These are phyloP conservation scores for Naganishia antarctica DNA, from an alignment of 768 basidiomycete species.

Conservation along the genomic window DNA sequence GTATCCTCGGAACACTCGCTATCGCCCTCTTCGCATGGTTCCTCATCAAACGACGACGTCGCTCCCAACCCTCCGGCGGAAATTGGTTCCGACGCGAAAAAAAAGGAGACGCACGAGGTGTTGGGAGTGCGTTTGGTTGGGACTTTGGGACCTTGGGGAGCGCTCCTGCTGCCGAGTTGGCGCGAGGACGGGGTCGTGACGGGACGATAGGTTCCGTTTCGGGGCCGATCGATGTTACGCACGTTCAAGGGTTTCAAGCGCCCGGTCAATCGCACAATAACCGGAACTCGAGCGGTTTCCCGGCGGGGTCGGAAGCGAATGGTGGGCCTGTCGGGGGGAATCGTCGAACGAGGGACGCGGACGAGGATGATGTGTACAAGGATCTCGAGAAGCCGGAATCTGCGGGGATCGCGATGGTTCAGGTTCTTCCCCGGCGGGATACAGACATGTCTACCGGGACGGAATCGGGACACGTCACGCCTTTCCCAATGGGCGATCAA, in stretches of 20 bases:
- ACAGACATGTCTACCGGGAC: background rate
- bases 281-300: too few relatives aligned
- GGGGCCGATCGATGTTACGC: constrained; percentile 3
- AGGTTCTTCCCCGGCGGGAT: constrained; percentile 1
- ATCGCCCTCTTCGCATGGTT: background rate
- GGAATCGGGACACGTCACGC: constrained; percentile 2
- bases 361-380: background rate
- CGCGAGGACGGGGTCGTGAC: background rate
- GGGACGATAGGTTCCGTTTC: background rate
- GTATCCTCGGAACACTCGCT: background rate
- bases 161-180: too few relatives aligned
- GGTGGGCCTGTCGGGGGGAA: background rate
- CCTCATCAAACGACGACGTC: background rate
- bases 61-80: background rate
- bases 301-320: background rate
- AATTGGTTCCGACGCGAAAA: background rate
- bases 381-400: background rate
- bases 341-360: background rate
- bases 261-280: background rate
- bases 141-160: constrained; percentile 8
- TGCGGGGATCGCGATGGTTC: constrained; percentile 11
- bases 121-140: constrained; percentile 2
- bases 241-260: constrained; percentile 10
- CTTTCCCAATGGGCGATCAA: background rate
- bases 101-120: background rate